phyloP scores from a whole-genome alignment of 129 eudicot genomes.

The Rutidosis leptorrhynchoides region DNA sequence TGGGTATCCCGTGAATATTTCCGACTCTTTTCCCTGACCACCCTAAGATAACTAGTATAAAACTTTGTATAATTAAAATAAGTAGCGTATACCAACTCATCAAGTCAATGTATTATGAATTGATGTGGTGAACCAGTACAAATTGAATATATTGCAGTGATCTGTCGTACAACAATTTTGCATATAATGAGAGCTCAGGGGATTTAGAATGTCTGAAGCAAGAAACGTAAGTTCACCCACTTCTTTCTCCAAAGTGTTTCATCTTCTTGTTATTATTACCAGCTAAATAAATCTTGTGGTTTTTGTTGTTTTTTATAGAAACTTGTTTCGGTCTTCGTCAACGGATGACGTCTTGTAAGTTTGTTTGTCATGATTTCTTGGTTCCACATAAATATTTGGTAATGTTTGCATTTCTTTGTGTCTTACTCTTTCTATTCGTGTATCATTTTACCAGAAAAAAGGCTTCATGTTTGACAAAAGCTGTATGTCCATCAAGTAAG shows the following conservation, averaged over 20 bases:
- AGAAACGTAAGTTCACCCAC: conserved; percentile 34
- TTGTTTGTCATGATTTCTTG: background rate
- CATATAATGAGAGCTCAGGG: conserved; percentile 22
- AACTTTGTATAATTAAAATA: background rate
- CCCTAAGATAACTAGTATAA: too few species aligned
- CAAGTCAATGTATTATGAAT: too few species aligned
- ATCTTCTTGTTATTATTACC: too few species aligned
- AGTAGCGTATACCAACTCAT: background rate
- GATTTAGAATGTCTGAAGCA: conserved; percentile 29
- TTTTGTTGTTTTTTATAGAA: conserved; percentile 27
- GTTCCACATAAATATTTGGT: background rate
- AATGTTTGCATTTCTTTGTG: conserved; percentile 5
- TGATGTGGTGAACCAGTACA: background rate
- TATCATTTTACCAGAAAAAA: conserved; percentile 19
- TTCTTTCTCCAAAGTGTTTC: background rate
- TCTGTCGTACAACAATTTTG: conserved; percentile 49
- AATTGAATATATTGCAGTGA: conserved; percentile 23
- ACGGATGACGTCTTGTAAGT: conserved; percentile 38
- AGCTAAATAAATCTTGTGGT: conserved; percentile 13
- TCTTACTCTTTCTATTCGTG: background rate
- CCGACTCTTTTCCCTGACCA: too few species aligned
- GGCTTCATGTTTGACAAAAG: conserved; percentile 35
- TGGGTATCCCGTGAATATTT: too few species aligned
- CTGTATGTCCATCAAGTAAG: conserved; percentile 28
- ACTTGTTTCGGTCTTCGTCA: conserved; percentile 30